phyloP scores from a whole-genome alignment of 805 yeast genomes.

The Groenewaldozyma salmanticensis region DNA sequence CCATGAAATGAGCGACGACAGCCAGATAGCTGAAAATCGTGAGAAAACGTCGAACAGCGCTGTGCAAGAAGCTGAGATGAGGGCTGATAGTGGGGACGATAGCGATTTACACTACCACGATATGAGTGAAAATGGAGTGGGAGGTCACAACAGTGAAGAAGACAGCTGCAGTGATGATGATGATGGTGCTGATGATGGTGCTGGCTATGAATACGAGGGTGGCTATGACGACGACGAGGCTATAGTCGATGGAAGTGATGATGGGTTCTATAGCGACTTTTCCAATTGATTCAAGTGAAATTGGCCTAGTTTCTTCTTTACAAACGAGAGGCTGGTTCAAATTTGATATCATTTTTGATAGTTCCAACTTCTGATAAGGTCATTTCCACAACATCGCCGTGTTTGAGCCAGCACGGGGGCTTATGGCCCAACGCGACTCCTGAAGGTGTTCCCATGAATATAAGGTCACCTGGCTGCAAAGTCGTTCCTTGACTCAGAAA shows the following conservation, averaged over 20 bases:
- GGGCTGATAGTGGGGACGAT: conserved; percentile 2
- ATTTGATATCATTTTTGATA: neutral
- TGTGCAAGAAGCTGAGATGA: neutral
- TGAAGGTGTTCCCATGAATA: conserved; percentile 48
- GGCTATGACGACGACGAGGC: neutral
- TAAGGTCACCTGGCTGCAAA: conserved; percentile 42
- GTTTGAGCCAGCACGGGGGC: conserved; percentile 30
- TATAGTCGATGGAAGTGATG: neutral
- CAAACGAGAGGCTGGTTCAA: neutral
- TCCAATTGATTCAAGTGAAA: neutral
- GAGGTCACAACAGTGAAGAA: neutral
- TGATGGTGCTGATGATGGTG: neutral
- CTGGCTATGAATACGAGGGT: conserved; percentile 2
- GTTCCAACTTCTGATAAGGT: neutral
- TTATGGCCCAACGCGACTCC: conserved; percentile 41
- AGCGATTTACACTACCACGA: too few relatives aligned
- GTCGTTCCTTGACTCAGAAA: conserved; percentile 45
- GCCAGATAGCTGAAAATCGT: too few relatives aligned
- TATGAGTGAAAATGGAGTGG: conserved; percentile 2
- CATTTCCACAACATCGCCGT: conserved; percentile 35
- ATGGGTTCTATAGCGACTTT: neutral
- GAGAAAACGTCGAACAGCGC: neutral
- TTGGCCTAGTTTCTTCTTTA: neutral
- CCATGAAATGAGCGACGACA: too few relatives aligned
- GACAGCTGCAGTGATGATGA: neutral